Evolutionary conservation across 2,329 filamentous ascomycete genomes (phyloP).

Genomic region (Penicillium olsonii): DNA sequence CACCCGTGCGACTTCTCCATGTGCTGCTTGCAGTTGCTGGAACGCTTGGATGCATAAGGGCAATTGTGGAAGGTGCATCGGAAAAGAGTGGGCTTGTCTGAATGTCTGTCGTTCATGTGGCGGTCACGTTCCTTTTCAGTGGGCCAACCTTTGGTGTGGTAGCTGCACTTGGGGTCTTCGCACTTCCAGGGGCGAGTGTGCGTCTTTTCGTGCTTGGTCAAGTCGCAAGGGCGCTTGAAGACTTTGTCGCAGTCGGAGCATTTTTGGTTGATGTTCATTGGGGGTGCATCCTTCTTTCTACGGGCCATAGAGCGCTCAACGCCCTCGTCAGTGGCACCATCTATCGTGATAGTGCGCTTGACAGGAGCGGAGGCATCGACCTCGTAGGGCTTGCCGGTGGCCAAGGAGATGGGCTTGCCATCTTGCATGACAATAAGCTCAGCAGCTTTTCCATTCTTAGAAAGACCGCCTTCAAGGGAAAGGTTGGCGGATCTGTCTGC

Average conservation of each 20-base stretch:
- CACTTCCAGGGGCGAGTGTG: slow-evolving; percentile 98
- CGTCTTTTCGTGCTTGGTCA: slow-evolving; percentile 98
- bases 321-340: slow-evolving; percentile 70
- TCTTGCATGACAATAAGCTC: slow-evolving; percentile 77
- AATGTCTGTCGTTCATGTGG: slow-evolving; percentile 96
- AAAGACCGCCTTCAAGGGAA: slow-evolving; percentile 77
- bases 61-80: slow-evolving; percentile 82
- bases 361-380: slow-evolving; percentile 40
- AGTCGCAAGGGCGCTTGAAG: slow-evolving; percentile 94
- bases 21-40: slow-evolving; percentile 97
- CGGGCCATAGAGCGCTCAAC: slow-evolving; percentile 93
- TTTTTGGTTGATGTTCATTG: slow-evolving; percentile 78
- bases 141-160: slow-evolving; percentile 86
- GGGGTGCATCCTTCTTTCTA: slow-evolving; percentile 87
- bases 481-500: slow-evolving; percentile 58
- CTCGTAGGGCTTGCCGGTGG: slow-evolving; percentile 67
- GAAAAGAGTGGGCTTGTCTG: slow-evolving; percentile 73
- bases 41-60: slow-evolving; percentile 90
- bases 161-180: slow-evolving; percentile 78
- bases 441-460: slow-evolving; percentile 77
- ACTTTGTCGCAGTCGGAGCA: slow-evolving; percentile 86
- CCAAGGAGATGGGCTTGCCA: slow-evolving; percentile 76
- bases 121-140: slow-evolving; percentile 97
- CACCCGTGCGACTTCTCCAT: slow-evolving; percentile 97
- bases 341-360: slow-evolving; percentile 55